phyloP scores from a whole-genome alignment of 345 rosid species.

The Dovyalis caffra region DNA sequence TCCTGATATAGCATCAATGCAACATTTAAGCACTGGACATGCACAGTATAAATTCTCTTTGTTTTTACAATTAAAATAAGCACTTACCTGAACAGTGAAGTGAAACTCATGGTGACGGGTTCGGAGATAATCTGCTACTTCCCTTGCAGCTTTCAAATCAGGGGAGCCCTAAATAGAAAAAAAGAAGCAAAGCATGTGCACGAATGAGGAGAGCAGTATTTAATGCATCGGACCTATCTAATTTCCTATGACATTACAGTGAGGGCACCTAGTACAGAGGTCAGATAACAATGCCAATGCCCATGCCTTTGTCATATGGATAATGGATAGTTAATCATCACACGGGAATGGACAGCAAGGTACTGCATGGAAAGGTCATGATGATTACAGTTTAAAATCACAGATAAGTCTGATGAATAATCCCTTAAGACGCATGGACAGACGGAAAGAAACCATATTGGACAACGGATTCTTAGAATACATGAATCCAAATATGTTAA shows the following conservation, averaged over 20 bases:
- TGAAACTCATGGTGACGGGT: slow-evolving; percentile 79
- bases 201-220: background rate
- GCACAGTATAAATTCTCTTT: background rate
- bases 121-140: slow-evolving; percentile 75
- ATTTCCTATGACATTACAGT: background rate
- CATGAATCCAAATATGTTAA: background rate
- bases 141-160: slow-evolving; percentile 71
- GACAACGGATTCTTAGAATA: background rate
- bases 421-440: background rate
- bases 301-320: background rate
- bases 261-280: background rate
- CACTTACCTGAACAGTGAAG: slow-evolving; percentile 68
- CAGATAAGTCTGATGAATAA: background rate
- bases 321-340: background rate
- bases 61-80: background rate
- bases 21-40: background rate
- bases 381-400: background rate
- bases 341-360: background rate
- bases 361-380: background rate
- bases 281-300: background rate
- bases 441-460: background rate
- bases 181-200: slow-evolving; percentile 3
- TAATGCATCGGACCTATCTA: background rate
- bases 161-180: slow-evolving; percentile 62
- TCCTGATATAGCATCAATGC: slow-evolving; percentile 46